Base-by-base conservation (phyloP, 2,329 filamentous ascomycete genomes). In the Metarhizium anisopliae region DNA sequence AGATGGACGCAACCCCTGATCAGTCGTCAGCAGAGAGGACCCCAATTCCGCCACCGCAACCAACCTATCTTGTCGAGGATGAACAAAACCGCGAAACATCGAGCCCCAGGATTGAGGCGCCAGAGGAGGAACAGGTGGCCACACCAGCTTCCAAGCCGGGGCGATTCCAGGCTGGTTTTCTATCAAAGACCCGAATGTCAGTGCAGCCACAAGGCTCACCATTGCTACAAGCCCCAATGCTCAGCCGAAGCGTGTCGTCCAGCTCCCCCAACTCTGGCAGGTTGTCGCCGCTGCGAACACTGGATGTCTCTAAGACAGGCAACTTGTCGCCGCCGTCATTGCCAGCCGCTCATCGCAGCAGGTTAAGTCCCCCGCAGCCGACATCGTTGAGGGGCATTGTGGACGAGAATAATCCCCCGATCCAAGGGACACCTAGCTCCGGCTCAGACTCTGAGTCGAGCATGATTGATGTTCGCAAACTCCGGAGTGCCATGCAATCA, bases 141-240 rank as follows among this genome's bases (percentile, higher is more conserved):
- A 80, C 65, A 16, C 25, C 14, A 14, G 42, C 47, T 25, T 62
- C 71, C 38, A 89, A 89, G 63, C 82, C 82, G 52, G 88, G 82
- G 71, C 83, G 93, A 47, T 97, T 97, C 73, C 89, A 95, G 64
- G 81, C 91, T 2, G 93, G 93, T 5, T 96, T 96, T 69, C 74
- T 97, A 29, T 84, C 89, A 74, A 81, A 81, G 66, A 64, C 70
- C 45, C 71, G 74, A 47, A 64, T 68, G 2, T 74, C 76, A 2
- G 65, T 72, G 42, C 71, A 70, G 45, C 50, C 60, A 2, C 75
- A 80, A 50, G 85, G 81, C 53, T 90, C 87, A 3, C 86, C 88
- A 4, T 71, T 81, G 4, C 78, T 81, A 14, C 72, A 74, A 14
- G 74, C 79, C 2, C 80, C 83, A 14, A 77, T 77, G 7, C 71